Conservation (phyloP, 2,329 filamentous ascomycete species). For the Trichoderma brevicompactum region DNA sequence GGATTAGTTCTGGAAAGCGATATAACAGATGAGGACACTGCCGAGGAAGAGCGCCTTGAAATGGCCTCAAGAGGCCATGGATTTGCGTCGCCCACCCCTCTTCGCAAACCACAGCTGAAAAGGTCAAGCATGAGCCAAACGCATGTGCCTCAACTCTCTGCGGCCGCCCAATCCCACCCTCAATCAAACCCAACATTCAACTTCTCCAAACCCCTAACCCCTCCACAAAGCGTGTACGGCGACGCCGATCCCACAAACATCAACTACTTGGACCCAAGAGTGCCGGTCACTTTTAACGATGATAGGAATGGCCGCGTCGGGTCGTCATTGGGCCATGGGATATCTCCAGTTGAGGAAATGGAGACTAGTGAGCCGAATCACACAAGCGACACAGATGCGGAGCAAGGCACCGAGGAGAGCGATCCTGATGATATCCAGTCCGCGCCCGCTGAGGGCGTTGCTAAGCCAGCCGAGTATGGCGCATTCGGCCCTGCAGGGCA, state of each 20-base stretch:
- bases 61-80: conserved; percentile 42
- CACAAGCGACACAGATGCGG: conserved; percentile 40
- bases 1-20: conserved; percentile 45
- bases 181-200: conserved; percentile 39
- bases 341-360: conserved; percentile 38
- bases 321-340: conserved; percentile 30
- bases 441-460: not conserved
- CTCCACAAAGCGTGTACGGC: conserved; percentile 27
- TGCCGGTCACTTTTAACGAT: not conserved
- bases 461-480: conserved; percentile 4
- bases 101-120: conserved; percentile 49
- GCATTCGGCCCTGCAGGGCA: conserved; percentile 22
- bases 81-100: conserved; percentile 35
- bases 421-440: conserved; percentile 36
- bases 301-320: conserved; percentile 27
- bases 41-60: conserved; percentile 51
- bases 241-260: conserved; percentile 11
- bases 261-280: conserved; percentile 16
- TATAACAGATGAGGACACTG: conserved; percentile 51
- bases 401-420: conserved; percentile 42
- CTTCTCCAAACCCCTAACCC: conserved; percentile 45
- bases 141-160: conserved; percentile 38
- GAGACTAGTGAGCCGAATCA: conserved; percentile 42
- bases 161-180: conserved; percentile 29
- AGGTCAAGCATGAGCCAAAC: conserved; percentile 47